Percentiles rank a stretch among this genome's conserved stretches.
phyloP scores from a whole-genome alignment of 257 asterid genomes.

The Nicotiana paniculata region DNA sequence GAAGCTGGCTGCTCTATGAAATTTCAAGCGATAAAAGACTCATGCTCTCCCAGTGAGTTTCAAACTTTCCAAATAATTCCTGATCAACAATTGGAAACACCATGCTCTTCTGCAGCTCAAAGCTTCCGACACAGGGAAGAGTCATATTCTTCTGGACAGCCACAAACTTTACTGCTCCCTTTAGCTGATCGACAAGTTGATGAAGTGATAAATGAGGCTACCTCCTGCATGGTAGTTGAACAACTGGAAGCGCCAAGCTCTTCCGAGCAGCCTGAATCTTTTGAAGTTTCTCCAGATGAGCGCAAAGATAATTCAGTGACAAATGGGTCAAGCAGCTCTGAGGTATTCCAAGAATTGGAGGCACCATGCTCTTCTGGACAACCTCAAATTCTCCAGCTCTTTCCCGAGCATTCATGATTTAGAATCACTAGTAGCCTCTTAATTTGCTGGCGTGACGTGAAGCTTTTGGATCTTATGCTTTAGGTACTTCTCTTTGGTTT shows the following conservation, averaged over 20 bases:
- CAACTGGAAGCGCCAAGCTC: not conserved
- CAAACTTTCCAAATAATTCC: not conserved
- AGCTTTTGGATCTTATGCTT: not conserved
- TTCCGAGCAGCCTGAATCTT: not conserved
- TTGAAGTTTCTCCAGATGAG: not conserved
- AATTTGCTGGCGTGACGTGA: not conserved
- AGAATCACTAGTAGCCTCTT: not conserved
- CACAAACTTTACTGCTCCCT: not conserved
- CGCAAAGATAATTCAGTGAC: not conserved
- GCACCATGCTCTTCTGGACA: not conserved
- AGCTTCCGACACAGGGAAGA: not conserved
- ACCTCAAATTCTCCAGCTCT: not conserved
- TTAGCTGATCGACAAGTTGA: not conserved
- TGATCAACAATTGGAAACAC: not conserved
- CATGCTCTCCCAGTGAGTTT: not conserved
- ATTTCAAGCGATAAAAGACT: not conserved
- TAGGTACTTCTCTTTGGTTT: not conserved
- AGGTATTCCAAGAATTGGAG: not conserved
- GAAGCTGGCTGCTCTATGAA: too few relatives aligned
- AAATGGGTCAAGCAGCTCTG: not conserved
- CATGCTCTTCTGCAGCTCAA: constrained; percentile 6
- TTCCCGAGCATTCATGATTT: not conserved
- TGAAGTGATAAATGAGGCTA: not conserved
- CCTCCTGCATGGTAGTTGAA: not conserved
- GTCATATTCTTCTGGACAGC: not conserved